These are phyloP conservation scores for Fraxinus velutina DNA, from an alignment of 305 asterid species.

Conservation along the genomic window DNA sequence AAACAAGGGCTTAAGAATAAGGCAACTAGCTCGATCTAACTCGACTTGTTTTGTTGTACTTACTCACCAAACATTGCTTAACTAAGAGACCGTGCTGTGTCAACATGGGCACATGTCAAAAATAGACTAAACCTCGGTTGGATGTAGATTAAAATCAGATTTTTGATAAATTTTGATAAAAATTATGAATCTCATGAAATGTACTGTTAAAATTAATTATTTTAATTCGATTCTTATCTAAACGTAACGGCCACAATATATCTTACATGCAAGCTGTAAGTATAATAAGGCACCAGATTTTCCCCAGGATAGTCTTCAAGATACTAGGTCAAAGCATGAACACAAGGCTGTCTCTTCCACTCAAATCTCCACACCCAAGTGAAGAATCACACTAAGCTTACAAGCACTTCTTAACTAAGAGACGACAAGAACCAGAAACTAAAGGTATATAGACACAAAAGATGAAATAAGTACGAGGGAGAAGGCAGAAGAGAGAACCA, in stretches of 20 bases:
- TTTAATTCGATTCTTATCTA: no score
- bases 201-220: no score
- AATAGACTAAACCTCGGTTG: no score
- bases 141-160: no score
- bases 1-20: not conserved
- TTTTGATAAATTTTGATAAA: no score
- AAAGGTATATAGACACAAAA: not conserved
- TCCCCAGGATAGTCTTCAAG: not conserved
- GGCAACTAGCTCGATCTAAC: not conserved
- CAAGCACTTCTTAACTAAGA: not conserved
- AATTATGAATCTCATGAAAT: no score
- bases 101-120: no score
- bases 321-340: not conserved
- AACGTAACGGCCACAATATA: not conserved
- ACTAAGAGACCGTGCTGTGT: no score
- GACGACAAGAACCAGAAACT: not conserved
- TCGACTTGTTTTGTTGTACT: not conserved
- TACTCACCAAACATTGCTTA: no score
- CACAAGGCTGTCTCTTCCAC: not conserved
- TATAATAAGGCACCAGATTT: no score
- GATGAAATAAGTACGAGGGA: not conserved
- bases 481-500: conserved; percentile 4
- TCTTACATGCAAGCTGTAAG: not conserved
- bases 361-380: not conserved
- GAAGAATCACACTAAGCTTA: not conserved